Conservation (phyloP, 768 basidiomycete species). For the Leccinellum luteum region DNA sequence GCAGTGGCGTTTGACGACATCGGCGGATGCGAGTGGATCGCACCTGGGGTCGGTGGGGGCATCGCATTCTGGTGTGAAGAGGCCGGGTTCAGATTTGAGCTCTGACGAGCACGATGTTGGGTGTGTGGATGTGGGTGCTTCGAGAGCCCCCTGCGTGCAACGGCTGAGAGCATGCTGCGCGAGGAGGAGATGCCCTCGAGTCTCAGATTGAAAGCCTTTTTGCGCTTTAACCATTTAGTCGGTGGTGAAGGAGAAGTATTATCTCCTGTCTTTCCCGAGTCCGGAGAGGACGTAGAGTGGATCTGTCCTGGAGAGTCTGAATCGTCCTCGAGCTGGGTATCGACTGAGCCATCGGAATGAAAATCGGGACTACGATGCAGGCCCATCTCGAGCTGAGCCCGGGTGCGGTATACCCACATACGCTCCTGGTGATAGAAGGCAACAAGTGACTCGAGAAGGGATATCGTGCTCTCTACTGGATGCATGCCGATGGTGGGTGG, state of each 20-base stretch:
- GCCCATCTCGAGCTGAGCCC: conserved; percentile 55
- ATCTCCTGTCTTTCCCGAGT: conserved; percentile 31
- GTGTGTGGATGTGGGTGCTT: conserved; percentile 26
- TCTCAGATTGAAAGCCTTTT: conserved; percentile 55
- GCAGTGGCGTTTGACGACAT: conserved; percentile 17
- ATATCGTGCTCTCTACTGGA: conserved; percentile 47
- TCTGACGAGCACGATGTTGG: conserved; percentile 30
- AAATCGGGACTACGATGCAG: conserved; percentile 22
- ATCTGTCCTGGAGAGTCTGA: conserved; percentile 18
- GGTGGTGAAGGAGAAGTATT: conserved; percentile 25
- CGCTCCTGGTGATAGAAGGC: conserved; percentile 69
- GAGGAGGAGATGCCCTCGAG: conserved; percentile 42
- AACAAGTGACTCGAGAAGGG: conserved; percentile 62
- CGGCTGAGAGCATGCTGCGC: conserved; percentile 17
- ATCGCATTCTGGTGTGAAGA: conserved; percentile 17
- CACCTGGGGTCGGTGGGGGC: conserved; percentile 10
- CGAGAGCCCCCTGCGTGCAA: conserved; percentile 23
- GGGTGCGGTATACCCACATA: conserved; percentile 68
- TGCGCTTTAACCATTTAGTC: conserved; percentile 52
- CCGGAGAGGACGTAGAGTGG: conserved; percentile 21
- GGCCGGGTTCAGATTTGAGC: conserved; percentile 31
- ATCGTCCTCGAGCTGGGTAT: conserved; percentile 20
- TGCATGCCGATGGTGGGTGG: conserved; percentile 29
- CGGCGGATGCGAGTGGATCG: conserved; percentile 17
- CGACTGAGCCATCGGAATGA: conserved; percentile 5